These are phyloP conservation scores for Friedmanniomyces endolithicus DNA, from an alignment of 495 filamentous ascomycete species.

Conservation along the genomic window DNA sequence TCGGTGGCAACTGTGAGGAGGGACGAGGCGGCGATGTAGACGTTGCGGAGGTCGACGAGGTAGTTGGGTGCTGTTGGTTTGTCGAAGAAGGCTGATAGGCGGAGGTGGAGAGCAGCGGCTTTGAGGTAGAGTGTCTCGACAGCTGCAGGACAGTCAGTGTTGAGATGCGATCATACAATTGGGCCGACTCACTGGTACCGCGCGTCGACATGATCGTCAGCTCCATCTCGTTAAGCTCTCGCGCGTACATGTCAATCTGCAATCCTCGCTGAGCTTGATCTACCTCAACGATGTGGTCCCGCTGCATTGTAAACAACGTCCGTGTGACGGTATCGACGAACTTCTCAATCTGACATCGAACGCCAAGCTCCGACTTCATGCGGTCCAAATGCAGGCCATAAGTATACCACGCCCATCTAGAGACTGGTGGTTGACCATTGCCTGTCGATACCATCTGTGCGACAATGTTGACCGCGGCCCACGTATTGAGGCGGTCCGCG, in stretches of 20 bases:
- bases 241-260: constrained; percentile 17
- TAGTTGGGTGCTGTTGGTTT: constrained; percentile 61
- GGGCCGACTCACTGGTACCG: background rate
- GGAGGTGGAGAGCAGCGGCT: constrained; percentile 70
- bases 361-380: constrained; percentile 20
- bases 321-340: constrained; percentile 81
- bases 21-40: constrained; percentile 62
- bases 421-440: constrained; percentile 82
- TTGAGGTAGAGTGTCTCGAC: constrained; percentile 51
- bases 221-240: constrained; percentile 20
- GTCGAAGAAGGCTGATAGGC: constrained; percentile 81
- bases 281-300: constrained; percentile 20
- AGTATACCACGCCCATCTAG: constrained; percentile 39
- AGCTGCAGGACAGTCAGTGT: constrained; percentile 1
- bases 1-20: constrained; percentile 65
- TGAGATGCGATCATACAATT: too few species aligned
- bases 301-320: constrained; percentile 58
- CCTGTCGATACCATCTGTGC: constrained; percentile 80
- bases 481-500: constrained; percentile 73
- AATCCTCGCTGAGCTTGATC: constrained; percentile 18
- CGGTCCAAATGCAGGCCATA: constrained; percentile 19
- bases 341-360: constrained; percentile 63
- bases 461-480: constrained; percentile 87
- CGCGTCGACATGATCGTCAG: constrained; percentile 15
- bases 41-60: constrained; percentile 58